A percentile compares a stretch with the other conserved stretches of the same genome.
These are phyloP conservation scores for Russula earlei DNA, from an alignment of 768 basidiomycete genomes.

Conservation along the genomic window DNA sequence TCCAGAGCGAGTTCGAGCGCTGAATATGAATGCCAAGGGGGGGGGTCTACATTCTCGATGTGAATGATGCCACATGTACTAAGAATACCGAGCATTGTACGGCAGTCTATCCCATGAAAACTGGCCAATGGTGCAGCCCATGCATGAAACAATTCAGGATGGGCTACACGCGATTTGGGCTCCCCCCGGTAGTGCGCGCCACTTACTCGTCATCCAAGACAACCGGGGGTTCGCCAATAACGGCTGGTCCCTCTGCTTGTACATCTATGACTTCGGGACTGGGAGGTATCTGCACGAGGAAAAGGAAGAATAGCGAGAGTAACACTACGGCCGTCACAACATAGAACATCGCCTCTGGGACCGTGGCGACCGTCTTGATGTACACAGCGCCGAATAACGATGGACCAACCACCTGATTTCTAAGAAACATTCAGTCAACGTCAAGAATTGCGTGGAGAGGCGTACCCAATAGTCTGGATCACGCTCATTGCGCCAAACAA, in stretches of 20 bases:
- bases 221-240: neutral
- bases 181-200: neutral
- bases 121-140: neutral
- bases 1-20: no score
- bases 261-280: neutral
- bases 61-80: no score
- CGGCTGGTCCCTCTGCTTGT: neutral
- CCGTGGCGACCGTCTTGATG: conserved; percentile 56
- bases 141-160: neutral
- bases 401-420: conserved; percentile 59
- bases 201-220: neutral
- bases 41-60: no score
- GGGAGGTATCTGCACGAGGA: conserved; percentile 36
- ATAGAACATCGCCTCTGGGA: conserved; percentile 63
- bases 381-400: conserved; percentile 64
- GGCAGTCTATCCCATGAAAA: no score
- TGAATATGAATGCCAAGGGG: no score
- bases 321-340: conserved; percentile 35
- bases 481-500: conserved; percentile 79
- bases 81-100: no score
- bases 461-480: conserved; percentile 55
- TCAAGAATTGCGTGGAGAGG: neutral
- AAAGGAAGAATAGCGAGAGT: conserved; percentile 37
- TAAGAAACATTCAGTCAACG: conserved; percentile 23
- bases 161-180: neutral